Conservation (phyloP, 129 eudicot genomes). For the Cynara cardunculus region DNA sequence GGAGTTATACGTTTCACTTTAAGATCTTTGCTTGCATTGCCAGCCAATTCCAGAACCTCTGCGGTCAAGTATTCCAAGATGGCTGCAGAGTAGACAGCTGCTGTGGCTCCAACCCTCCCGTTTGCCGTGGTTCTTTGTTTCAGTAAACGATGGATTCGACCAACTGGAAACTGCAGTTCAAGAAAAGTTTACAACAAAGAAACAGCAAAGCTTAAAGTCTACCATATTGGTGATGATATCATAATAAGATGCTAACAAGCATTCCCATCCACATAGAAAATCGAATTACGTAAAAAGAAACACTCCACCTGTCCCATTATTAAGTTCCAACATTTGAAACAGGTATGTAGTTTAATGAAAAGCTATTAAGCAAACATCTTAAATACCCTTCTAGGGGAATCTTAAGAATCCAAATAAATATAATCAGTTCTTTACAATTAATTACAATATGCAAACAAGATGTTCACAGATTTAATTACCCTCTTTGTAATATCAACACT, state of each 20-base stretch:
- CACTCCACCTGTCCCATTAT: background rate
- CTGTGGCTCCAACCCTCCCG: slow-evolving; percentile 46
- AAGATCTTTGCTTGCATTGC: slow-evolving; percentile 49
- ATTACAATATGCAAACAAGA: background rate
- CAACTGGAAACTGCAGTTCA: slow-evolving; percentile 43
- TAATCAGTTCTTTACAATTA: background rate
- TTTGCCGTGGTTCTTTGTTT: slow-evolving; percentile 41
- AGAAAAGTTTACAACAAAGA: background rate
- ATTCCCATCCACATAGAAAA: too few species aligned
- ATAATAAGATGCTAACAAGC: background rate
- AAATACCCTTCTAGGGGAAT: background rate
- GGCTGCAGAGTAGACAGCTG: slow-evolving; percentile 48
- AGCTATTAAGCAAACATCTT: background rate
- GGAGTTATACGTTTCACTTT: slow-evolving; percentile 49
- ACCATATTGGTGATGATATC: background rate
- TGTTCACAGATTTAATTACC: background rate
- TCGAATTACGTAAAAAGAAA: too few species aligned
- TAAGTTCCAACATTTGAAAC: background rate
- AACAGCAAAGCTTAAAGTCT: background rate
- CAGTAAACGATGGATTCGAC: slow-evolving; percentile 45
- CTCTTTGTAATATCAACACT: background rate
- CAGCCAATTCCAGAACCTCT: slow-evolving; percentile 46
- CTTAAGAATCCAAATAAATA: background rate
- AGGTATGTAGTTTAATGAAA: background rate
- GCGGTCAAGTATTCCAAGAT: slow-evolving; percentile 46